Base-by-base conservation (phyloP, 371 early-diverging fungal species). In the Mucor piriformis region DNA sequence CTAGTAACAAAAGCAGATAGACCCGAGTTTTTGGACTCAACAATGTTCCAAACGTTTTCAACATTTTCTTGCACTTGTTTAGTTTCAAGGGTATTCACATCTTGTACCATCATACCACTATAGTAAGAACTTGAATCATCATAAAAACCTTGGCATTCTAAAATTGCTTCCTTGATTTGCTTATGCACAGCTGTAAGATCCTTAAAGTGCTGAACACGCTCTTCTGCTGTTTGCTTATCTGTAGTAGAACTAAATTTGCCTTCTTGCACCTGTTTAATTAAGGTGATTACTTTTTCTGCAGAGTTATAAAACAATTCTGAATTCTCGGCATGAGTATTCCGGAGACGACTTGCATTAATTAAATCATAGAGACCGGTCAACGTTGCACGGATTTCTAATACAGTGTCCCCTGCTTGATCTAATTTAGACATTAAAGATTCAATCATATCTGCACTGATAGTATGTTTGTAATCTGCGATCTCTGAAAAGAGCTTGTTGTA, bases 91-190 rank as follows among this genome's bases (percentile, higher is more conserved):
- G 61, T 62, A 8, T 54, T 43, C 23, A 61, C 65, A 27, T 63
- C 62, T 33, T 75, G 80, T 3, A 66, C 54, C 24, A 53, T 57
- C 21, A 76, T 70, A 18, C 62, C 69, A 25, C 59, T 61, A 38
- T 70, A 69, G 20, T 76, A 74, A 11, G 72, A 72, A 16, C 70
- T 64, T 2, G 73, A 59, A 29, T 79, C 80, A n/a, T 76, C 75
- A 24, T 76, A 79, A 6, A 71, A 65, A 18, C 76, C 80, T 52
- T 70, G 60, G 25, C 74, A 72, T 6, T 74, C 77, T 4, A 37
- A 37, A 16, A 73, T 43, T 2, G 52, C 38, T 21, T 70, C 64
- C 34, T 73, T 70, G 1, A 69, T 56, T n/a, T 71, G 60, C 40
- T 59, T 68, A 35, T 76, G 66, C 6, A 55, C 43, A 8, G 33